Percentiles rank a stretch among this genome's conserved stretches.
Evolutionary conservation across 768 basidiomycete genomes (phyloP).

Genomic region (Gymnopilus dilepis): DNA sequence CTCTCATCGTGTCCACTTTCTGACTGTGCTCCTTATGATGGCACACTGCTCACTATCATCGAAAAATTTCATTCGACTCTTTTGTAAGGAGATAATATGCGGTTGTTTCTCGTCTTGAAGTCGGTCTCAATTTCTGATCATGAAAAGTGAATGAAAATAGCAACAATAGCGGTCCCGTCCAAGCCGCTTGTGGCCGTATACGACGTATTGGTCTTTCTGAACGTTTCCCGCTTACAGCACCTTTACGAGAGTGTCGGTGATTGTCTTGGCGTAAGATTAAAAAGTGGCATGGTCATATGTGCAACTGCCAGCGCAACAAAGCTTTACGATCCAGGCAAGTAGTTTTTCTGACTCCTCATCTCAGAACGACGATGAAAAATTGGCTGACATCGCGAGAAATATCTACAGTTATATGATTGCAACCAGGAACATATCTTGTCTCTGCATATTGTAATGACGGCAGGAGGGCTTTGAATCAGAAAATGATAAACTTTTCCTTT

Average conservation of each 20-base stretch:
- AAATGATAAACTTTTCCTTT: neutral
- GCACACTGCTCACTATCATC: too few species aligned
- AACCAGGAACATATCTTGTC: neutral
- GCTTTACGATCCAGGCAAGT: neutral
- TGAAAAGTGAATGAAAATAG: neutral
- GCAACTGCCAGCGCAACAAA: slow-evolving; percentile 3
- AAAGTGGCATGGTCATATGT: neutral
- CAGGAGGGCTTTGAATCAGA: neutral
- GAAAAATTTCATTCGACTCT: too few species aligned
- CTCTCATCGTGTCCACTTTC: neutral
- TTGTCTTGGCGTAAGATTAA: slow-evolving; percentile 1
- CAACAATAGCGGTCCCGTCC: neutral
- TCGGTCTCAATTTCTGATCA: neutral
- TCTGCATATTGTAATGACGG: neutral
- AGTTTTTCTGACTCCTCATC: neutral
- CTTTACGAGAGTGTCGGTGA: neutral
- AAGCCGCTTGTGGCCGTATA: neutral
- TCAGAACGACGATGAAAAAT: neutral
- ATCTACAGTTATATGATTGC: neutral
- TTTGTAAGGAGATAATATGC: neutral
- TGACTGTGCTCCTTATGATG: neutral
- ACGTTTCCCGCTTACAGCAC: neutral
- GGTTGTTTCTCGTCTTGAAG: neutral
- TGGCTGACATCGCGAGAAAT: neutral
- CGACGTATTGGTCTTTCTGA: neutral